phyloP scores from a whole-genome alignment of 148 eudicot species.

The Rhododendron simsii region DNA sequence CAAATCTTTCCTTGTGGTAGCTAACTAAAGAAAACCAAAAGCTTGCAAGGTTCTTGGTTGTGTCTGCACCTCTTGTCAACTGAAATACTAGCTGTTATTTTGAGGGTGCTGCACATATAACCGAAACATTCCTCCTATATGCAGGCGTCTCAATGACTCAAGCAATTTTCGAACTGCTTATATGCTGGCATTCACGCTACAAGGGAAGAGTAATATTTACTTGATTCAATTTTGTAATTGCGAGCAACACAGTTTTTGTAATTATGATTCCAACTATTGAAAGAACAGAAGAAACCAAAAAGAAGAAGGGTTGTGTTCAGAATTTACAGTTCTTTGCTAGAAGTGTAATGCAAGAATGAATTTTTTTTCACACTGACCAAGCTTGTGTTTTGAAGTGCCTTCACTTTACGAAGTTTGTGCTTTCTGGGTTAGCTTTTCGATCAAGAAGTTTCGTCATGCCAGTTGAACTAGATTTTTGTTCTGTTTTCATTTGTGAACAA shows the following conservation, averaged over 20 bases:
- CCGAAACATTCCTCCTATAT: not conserved
- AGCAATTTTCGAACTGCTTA: not conserved
- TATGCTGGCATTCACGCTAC: not conserved
- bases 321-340: not conserved
- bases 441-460: not conserved
- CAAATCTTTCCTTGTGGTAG: not conserved
- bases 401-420: not conserved
- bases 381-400: not conserved
- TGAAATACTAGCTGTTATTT: not conserved
- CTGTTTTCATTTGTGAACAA: not conserved
- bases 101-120: not conserved
- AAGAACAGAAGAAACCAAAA: not conserved
- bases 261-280: not conserved
- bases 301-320: not conserved
- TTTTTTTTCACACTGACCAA: not conserved
- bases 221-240: not conserved
- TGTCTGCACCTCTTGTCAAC: not conserved
- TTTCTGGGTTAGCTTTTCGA: not conserved
- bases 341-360: not conserved
- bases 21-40: not conserved
- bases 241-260: not conserved
- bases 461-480: not conserved
- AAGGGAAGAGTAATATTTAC: not conserved
- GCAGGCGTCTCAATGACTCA: not conserved
- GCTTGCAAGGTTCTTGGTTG: not conserved